Conservation (phyloP, 148 eudicot species). For the Rhododendron vialii region DNA sequence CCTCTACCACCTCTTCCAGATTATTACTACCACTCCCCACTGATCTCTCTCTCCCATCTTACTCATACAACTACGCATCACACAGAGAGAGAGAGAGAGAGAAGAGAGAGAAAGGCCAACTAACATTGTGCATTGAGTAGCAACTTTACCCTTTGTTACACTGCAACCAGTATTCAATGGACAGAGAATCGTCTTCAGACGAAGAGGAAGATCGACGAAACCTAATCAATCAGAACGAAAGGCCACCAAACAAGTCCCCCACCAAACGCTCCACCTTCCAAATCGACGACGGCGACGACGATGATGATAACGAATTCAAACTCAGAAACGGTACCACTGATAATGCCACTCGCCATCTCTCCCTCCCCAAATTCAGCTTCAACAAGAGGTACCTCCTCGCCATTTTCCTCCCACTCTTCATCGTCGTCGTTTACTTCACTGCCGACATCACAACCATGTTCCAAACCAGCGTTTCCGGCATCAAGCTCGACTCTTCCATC, state of each 20-base stretch:
- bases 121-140: neutral
- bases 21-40: neutral
- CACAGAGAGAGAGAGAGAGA: neutral
- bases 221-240: slow-evolving; percentile 40
- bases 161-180: slow-evolving; percentile 15
- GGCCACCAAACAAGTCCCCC: slow-evolving; percentile 9
- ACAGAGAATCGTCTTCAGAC: slow-evolving; percentile 35
- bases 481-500: slow-evolving; percentile 18
- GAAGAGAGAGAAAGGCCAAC: neutral
- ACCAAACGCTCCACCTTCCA: slow-evolving; percentile 38
- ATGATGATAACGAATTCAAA: slow-evolving; percentile 17
- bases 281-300: slow-evolving; percentile 26
- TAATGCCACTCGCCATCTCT: slow-evolving; percentile 11
- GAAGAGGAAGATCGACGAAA: slow-evolving; percentile 59
- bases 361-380: slow-evolving; percentile 18
- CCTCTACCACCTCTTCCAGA: neutral
- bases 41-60: neutral
- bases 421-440: slow-evolving; percentile 45
- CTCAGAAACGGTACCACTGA: neutral
- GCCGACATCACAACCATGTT: slow-evolving; percentile 36
- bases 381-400: slow-evolving; percentile 57
- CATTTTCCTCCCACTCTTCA: slow-evolving; percentile 39
- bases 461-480: slow-evolving; percentile 23
- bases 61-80: neutral
- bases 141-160: neutral